Base-by-base conservation (phyloP, 2,329 filamentous ascomycete genomes). In the Didymella pomorum region DNA sequence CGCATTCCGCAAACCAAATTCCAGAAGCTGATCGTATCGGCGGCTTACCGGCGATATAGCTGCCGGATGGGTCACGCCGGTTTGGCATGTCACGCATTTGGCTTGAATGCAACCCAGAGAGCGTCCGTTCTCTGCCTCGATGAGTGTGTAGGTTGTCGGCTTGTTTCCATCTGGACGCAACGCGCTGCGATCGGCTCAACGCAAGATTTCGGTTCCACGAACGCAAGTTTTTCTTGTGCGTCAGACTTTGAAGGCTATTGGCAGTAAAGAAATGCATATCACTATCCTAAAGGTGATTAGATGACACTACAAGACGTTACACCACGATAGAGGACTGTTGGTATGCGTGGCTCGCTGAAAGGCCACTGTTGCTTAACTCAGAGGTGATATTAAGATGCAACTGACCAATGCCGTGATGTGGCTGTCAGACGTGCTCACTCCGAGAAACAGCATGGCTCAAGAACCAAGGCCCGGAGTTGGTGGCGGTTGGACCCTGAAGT, bases 1-100 rank as follows among this genome's bases (percentile, higher is more conserved):
- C 41, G 29, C 41, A 51, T 56, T 56, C 53, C 33, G 53, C 47
- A 56, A 51, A 46, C 47, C 16, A 16, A 21, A 28, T 45, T 26
- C 23, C 20, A 20, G 29, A 23, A 43, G 20, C 33, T 18, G 33
- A 1, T 18, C n/a, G 18, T 11, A 4, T 14, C 10, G 28, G 29
- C 2, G 5, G n/a, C 10, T 26, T 42, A 42, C 51, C 35, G 16
- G 35, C 23, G 26, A 42, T 7, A 16, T 33, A 28, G 35, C 10
- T 43, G 35, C 21, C 21, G 35, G 28, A 35, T 33, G 41, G 14
- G 28, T 21, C 37, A 14, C 29, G 28, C 29, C 28, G 41, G 29
- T 31, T 3, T n/a, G 26, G 37, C 28, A 21, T 21, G 29, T 31
- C 29, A 14, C 12, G 14, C 29, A 14, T 12, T 16, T 31, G 29